These are phyloP conservation scores for Colletotrichum paranaense DNA, from an alignment of 2,329 filamentous ascomycete genomes.

Conservation along the genomic window DNA sequence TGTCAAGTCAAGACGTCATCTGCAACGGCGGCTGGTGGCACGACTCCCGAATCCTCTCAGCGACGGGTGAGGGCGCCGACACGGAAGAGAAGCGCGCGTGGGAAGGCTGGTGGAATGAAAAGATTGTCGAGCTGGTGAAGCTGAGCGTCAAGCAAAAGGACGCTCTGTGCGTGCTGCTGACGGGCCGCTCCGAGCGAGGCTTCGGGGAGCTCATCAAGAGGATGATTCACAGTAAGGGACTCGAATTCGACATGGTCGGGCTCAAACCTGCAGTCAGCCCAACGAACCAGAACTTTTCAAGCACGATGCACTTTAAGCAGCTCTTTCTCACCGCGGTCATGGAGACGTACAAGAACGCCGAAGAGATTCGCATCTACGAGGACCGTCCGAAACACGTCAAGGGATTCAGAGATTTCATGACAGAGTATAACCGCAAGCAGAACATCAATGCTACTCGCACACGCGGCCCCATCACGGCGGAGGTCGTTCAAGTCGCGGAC, in stretches of 20 bases:
- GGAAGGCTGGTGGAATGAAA: constrained; percentile 97
- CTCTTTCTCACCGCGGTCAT: constrained; percentile 82
- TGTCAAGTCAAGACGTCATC: constrained; percentile 82
- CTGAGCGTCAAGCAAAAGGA: constrained; percentile 87
- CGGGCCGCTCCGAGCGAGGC: constrained; percentile 81
- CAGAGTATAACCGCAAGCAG: constrained; percentile 75
- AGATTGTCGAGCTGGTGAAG: constrained; percentile 82
- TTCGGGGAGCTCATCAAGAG: constrained; percentile 85
- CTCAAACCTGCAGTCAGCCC: constrained; percentile 89
- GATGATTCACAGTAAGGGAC: constrained; percentile 80
- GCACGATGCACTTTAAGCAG: constrained; percentile 94
- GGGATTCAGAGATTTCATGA: constrained; percentile 87
- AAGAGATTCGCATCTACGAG: constrained; percentile 84
- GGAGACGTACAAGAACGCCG: constrained; percentile 84
- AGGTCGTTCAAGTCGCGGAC: constrained; percentile 90
- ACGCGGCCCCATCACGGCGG: constrained; percentile 75
- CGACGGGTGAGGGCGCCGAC: constrained; percentile 85
- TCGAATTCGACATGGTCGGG: constrained; percentile 89
- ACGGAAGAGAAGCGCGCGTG: constrained; percentile 86
- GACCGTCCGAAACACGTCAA: constrained; percentile 77
- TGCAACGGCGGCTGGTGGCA: constrained; percentile 97
- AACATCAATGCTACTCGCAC: constrained; percentile 54
- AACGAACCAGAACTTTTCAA: constrained; percentile 79
- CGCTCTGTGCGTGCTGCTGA: constrained; percentile 86
- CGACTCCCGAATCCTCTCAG: constrained; percentile 84